Conservation (phyloP, 164 flowering plant species). For the Magnolia sinica region DNA sequence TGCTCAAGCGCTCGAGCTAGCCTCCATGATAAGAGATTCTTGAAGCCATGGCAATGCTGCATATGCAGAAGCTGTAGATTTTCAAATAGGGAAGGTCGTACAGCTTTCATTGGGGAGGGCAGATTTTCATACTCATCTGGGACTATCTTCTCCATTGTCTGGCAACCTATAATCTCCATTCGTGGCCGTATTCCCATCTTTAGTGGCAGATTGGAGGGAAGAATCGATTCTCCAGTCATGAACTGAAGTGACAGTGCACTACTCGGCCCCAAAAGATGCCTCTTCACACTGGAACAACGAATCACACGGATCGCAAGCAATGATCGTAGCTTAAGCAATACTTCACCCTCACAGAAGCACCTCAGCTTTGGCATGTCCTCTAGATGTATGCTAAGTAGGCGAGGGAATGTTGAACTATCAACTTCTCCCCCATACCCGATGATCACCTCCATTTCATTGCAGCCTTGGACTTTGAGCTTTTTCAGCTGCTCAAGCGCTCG, state of each 20-base stretch:
- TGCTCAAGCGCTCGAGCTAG: neutral
- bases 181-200: too few species aligned
- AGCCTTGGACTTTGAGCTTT: neutral
- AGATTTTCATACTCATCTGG: neutral
- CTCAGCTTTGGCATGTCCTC: neutral
- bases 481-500: neutral
- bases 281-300: neutral
- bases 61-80: neutral
- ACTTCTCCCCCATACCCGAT: neutral
- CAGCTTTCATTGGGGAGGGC: neutral
- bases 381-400: neutral
- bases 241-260: neutral
- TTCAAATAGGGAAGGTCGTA: neutral
- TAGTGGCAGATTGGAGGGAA: neutral
- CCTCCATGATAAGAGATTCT: neutral
- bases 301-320: neutral
- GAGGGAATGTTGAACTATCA: neutral
- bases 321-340: neutral
- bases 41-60: neutral
- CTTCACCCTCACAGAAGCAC: neutral
- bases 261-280: neutral
- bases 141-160: neutral
- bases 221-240: neutral
- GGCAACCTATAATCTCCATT: neutral
- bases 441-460: neutral